A percentile compares a stretch with the other conserved stretches of the same genome.
Conservation (phyloP, 1,284 basidiomycete species). For the Peniophora sp. region DNA sequence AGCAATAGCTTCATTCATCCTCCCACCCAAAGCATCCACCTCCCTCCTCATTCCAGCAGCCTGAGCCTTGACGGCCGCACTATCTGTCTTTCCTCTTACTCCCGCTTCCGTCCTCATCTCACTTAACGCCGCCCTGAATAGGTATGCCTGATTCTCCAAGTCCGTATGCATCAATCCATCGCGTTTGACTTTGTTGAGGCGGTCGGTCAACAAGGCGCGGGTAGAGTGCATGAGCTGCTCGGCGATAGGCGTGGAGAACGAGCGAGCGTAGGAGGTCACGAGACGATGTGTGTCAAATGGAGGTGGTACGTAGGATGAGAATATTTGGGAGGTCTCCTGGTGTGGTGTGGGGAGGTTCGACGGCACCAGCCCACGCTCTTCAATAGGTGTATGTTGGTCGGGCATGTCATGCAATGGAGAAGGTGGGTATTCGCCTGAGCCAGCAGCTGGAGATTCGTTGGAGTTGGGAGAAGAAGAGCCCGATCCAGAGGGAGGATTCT, state of each 20-base stretch:
- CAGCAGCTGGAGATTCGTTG: no score
- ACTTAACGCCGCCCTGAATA: conserved; percentile 89
- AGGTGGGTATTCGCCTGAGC: no score
- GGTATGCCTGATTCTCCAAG: conserved; percentile 94
- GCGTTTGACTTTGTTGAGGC: conserved; percentile 66
- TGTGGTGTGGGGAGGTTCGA: no score
- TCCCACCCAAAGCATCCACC: conserved; percentile 80
- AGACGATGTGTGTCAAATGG: conserved; percentile 41
- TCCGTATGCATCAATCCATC: conserved; percentile 80
- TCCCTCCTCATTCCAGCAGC: conserved; percentile 79
- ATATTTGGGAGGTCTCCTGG: no score
- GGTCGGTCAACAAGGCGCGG: conserved; percentile 69
- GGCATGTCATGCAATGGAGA: no score
- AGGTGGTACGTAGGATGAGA: conserved; percentile 17
- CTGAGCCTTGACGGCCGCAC: conserved; percentile 69
- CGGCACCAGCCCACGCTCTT: no score
- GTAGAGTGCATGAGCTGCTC: conserved; percentile 84
- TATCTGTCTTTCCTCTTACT: conserved; percentile 81
- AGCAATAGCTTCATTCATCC: conserved; percentile 90
- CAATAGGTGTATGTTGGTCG: no score
- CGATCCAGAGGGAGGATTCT: no score
- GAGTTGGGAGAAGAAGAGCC: no score
- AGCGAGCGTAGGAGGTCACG: conserved; percentile 57
- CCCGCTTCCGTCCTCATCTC: conserved; percentile 87
- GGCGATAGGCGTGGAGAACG: conserved; percentile 64